phyloP scores from a whole-genome alignment of 768 basidiomycete species.

The Neoboletus subvelutipes region DNA sequence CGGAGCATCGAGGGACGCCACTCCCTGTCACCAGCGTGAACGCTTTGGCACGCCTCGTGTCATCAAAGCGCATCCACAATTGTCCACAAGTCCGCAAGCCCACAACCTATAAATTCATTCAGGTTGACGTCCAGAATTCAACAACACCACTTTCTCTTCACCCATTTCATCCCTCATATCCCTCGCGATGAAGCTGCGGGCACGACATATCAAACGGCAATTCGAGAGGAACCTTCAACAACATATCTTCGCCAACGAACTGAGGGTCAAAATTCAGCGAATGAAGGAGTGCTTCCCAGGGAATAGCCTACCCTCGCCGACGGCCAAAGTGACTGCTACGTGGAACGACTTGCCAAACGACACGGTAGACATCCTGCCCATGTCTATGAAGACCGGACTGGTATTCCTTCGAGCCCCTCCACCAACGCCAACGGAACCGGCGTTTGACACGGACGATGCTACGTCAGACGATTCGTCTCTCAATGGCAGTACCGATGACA shows the following conservation, averaged over 20 bases:
- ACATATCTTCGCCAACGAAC: constrained; percentile 14
- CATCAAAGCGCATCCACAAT: constrained; percentile 24
- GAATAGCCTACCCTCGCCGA: constrained; percentile 18
- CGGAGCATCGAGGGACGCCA: constrained; percentile 11
- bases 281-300: constrained; percentile 20
- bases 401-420: constrained; percentile 17
- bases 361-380: constrained; percentile 10
- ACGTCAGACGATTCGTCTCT: neutral
- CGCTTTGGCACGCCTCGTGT: constrained; percentile 29
- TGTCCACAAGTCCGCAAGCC: constrained; percentile 26
- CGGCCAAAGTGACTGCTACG: constrained; percentile 13
- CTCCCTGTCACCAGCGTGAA: constrained; percentile 7
- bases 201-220: constrained; percentile 5
- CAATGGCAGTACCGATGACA: neutral
- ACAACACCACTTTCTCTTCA: neutral
- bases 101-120: constrained; percentile 19
- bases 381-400: constrained; percentile 2
- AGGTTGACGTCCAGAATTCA: neutral
- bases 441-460: constrained; percentile 4
- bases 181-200: constrained; percentile 8
- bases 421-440: constrained; percentile 15
- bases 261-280: constrained; percentile 13
- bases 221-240: constrained; percentile 13
- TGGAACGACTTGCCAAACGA: constrained; percentile 31
- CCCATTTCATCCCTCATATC: neutral